Base-by-base conservation (phyloP, 2,329 filamentous ascomycete genomes). In the Colletotrichum falcatum region DNA sequence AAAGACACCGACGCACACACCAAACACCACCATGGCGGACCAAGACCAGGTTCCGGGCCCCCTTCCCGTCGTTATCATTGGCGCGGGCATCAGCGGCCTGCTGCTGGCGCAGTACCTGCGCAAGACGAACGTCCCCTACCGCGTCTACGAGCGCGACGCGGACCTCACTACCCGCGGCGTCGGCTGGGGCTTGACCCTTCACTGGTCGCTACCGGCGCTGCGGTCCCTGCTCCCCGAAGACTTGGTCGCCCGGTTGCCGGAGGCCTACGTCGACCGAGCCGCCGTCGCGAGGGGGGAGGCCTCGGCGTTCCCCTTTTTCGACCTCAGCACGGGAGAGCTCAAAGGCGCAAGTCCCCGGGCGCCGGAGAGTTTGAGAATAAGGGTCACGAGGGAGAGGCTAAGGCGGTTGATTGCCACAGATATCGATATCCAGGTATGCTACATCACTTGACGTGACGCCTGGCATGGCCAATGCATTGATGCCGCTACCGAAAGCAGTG, bases 141-240 rank as follows among this genome's bases (percentile, higher is more conserved):
- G 77, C 35, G 80, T 89, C 61, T 89, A 87, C 73, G 87, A 89
- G 75, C 83, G 86, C n/a, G 84, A 87, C 72, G 67, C 75, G 6
- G 82, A 85, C 49, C 80, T 86, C 51, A 80, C 78, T 66, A 82
- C 82, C 35, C 86, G 84, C 39, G 86, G 79, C 26, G 80, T 83
- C 5, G 89, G 89, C 72, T 91, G 89, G 90, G 90, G 88, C 3
- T 80, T 91, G 66, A 91, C 89, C 0, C 80, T 91, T 66, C 88
- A 91, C 75, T 91, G 89, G 89, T 87, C 86, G 5, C 81, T 90
- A 12, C 81, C 85, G 0, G 82, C 82, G 1, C 79, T 91, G 49
- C 81, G 85, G 54, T 76, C 81, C 9, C 80, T 90, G 28, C 79
- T 91, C 35, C 86, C 88, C 0, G 75, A 81, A 0, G 78, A 84